Conservation (phyloP, 768 basidiomycete genomes). For the Calocybe gangraenosa region DNA sequence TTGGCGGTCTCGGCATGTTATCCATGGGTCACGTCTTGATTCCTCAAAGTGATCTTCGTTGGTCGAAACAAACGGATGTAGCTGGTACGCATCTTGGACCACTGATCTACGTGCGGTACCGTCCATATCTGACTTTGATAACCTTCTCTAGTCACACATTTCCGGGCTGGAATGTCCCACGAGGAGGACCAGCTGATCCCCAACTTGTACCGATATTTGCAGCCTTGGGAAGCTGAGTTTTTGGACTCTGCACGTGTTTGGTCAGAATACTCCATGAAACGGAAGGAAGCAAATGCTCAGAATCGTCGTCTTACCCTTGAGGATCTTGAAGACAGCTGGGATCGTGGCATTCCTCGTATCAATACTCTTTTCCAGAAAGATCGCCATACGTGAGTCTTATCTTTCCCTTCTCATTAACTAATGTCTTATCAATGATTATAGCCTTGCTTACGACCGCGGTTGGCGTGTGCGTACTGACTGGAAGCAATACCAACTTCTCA, state of each 20-base stretch:
- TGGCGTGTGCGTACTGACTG: constrained; percentile 98
- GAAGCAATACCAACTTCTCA: constrained; percentile 94
- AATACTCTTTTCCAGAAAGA: constrained; percentile 99
- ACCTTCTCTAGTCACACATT: constrained; percentile 74
- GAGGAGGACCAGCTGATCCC: constrained; percentile 95
- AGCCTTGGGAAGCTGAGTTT: constrained; percentile 98
- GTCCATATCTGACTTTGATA: no score
- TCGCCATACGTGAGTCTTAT: constrained; percentile 69
- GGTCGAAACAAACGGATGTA: constrained; percentile 98
- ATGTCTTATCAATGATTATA: constrained; percentile 22
- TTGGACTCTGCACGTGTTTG: constrained; percentile 97
- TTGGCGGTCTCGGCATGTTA: constrained; percentile 97
- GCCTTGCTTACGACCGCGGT: constrained; percentile 95
- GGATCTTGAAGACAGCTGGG: constrained; percentile 98
- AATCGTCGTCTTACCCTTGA: constrained; percentile 95
- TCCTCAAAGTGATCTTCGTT: constrained; percentile 94
- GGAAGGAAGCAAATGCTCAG: constrained; percentile 99
- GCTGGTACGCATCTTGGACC: constrained; percentile 59
- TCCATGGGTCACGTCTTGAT: constrained; percentile 99
- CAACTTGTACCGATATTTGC: constrained; percentile 93
- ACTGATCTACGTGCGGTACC: no score
- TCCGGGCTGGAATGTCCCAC: constrained; percentile 98
- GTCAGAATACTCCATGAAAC: constrained; percentile 99
- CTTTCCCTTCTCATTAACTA: background rate
- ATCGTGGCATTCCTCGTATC: constrained; percentile 96